Percentiles rank a stretch among this genome's conserved stretches.
Conservation (phyloP, 1,139 yeast genomes). For the Blastobotrys ciferrii region DNA sequence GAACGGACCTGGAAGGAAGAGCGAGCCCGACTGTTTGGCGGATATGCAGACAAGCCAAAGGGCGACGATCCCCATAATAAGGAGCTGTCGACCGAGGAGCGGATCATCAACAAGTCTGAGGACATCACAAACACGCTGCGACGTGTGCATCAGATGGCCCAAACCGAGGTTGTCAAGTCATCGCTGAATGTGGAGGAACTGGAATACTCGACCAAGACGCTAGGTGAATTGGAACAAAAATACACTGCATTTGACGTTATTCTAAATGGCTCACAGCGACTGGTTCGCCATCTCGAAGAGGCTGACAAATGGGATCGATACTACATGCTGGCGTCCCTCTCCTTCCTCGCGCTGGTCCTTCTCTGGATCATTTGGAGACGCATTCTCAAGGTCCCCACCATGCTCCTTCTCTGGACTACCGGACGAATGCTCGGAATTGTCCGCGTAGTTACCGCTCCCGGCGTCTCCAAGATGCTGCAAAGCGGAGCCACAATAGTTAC, state of each 20-base stretch:
- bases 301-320: constrained; percentile 64
- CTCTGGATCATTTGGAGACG: constrained; percentile 66
- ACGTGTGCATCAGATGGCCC: constrained; percentile 54
- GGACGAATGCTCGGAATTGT: constrained; percentile 48
- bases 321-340: constrained; percentile 56
- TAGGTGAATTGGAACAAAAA: constrained; percentile 49
- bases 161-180: constrained; percentile 48
- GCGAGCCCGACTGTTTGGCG: constrained; percentile 28
- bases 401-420: constrained; percentile 57
- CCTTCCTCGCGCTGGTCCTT: constrained; percentile 55
- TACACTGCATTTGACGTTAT: constrained; percentile 55
- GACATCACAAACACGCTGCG: constrained; percentile 54
- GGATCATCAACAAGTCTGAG: constrained; percentile 49
- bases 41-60: background rate
- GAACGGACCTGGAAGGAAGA: constrained; percentile 26
- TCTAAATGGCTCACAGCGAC: constrained; percentile 51
- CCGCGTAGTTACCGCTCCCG: constrained; percentile 14
- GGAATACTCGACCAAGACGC: constrained; percentile 56
- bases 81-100: constrained; percentile 31
- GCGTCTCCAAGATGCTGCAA: constrained; percentile 2
- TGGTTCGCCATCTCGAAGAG: constrained; percentile 63
- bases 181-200: constrained; percentile 61
- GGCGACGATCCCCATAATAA: constrained; percentile 5
- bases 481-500: too few species aligned
- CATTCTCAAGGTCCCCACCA: constrained; percentile 55